phyloP scores from a whole-genome alignment of 805 yeast genomes.

The Myxozyma vanderwaltii region DNA sequence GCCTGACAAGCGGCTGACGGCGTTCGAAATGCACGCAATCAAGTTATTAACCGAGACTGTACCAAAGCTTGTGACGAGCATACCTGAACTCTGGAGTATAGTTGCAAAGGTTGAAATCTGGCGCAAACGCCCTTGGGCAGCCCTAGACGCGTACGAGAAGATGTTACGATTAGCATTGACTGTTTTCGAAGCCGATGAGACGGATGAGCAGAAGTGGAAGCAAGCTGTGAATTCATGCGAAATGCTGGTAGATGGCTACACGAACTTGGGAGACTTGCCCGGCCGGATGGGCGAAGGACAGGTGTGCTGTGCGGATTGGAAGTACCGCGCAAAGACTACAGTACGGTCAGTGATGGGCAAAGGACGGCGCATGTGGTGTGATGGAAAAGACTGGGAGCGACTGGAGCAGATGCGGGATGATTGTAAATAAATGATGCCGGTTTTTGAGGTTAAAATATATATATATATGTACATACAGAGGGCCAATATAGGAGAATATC shows the following conservation, averaged over 20 bases:
- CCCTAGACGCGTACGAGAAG: conserved; percentile 81
- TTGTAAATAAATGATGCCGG: no score
- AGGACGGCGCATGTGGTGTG: conserved; percentile 73
- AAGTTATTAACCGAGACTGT: conserved; percentile 70
- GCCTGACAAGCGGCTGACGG: conserved; percentile 44
- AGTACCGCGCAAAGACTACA: conserved; percentile 72
- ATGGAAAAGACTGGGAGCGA: conserved; percentile 71
- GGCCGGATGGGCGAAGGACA: conserved; percentile 72
- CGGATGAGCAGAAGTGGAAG: conserved; percentile 67
- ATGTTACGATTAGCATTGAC: conserved; percentile 70
- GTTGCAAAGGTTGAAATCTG: conserved; percentile 85
- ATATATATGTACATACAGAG: neutral
- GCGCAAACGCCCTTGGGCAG: conserved; percentile 85
- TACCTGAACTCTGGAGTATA: conserved; percentile 74
- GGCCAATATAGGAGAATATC: neutral
- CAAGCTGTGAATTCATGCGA: conserved; percentile 76
- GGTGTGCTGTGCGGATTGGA: conserved; percentile 78
- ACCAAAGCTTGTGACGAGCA: conserved; percentile 67
- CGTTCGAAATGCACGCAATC: conserved; percentile 68
- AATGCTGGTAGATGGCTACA: conserved; percentile 83
- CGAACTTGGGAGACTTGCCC: conserved; percentile 73
- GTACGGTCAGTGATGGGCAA: conserved; percentile 75
- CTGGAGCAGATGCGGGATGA: conserved; percentile 57
- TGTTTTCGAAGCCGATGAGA: conserved; percentile 63
- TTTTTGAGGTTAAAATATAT: no score